Evolutionary conservation across 495 filamentous ascomycete genomes (phyloP).

Genomic region (Talaromyces ruber): DNA sequence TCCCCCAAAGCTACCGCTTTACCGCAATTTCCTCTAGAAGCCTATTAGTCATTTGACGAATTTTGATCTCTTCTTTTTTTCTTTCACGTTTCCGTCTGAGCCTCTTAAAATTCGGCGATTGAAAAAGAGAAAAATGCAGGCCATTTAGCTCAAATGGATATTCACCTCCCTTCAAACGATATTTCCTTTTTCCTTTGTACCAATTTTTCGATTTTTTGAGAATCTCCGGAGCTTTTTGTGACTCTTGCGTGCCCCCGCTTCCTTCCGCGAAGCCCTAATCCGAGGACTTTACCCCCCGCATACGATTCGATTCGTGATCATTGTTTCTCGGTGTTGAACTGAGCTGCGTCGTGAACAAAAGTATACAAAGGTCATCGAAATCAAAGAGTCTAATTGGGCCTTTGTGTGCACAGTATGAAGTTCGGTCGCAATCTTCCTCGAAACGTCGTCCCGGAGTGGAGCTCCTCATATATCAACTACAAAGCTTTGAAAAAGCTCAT

Average conservation of each 20-base stretch:
- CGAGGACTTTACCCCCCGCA: background rate
- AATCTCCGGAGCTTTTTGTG: background rate
- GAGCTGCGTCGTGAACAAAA: background rate
- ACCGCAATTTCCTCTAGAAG: background rate
- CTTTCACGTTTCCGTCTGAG: background rate
- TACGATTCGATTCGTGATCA: background rate
- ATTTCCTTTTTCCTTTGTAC: background rate
- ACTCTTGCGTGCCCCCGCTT: background rate
- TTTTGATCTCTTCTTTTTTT: background rate
- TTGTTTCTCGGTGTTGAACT: background rate
- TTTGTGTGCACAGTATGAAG: constrained; percentile 50
- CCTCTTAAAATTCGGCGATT: background rate
- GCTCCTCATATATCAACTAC: constrained; percentile 87
- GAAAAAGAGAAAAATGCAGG: background rate
- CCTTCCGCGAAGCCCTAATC: background rate
- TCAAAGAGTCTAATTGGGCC: background rate
- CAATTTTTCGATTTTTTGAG: background rate
- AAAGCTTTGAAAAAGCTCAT: constrained; percentile 92
- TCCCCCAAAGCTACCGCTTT: background rate
- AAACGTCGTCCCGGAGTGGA: constrained; percentile 97
- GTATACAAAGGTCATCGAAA: background rate
- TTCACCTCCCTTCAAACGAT: background rate
- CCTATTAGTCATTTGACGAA: background rate
- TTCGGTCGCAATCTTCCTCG: constrained; percentile 77
- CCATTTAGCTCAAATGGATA: background rate